A percentile compares a stretch with the other conserved stretches of the same genome.
These are phyloP conservation scores for Berkeleyomyces rouxiae DNA, from an alignment of 2,329 filamentous ascomycete species.

Conservation along the genomic window DNA sequence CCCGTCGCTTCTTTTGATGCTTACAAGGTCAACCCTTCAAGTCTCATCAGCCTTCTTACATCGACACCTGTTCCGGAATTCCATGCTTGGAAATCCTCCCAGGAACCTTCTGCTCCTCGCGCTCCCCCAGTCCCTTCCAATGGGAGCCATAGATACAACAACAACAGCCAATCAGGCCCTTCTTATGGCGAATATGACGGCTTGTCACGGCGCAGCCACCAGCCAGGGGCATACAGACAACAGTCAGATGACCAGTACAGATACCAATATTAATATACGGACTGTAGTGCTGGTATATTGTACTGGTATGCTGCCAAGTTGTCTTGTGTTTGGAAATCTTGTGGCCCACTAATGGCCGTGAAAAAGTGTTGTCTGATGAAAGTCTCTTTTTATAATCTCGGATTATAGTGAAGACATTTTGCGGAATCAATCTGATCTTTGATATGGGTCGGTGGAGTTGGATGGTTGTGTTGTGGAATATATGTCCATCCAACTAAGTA, in stretches of 20 bases:
- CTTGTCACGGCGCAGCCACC: slow-evolving; percentile 4
- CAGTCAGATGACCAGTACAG: slow-evolving; percentile 8
- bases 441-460: neutral
- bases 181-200: slow-evolving; percentile 22
- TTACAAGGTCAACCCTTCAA: slow-evolving; percentile 34
- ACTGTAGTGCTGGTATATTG: neutral
- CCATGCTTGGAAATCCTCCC: slow-evolving; percentile 32
- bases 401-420: neutral
- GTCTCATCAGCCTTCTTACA: slow-evolving; percentile 57
- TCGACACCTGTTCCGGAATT: slow-evolving; percentile 47
- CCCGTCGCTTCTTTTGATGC: slow-evolving; percentile 26
- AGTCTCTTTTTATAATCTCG: neutral
- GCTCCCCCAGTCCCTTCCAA: slow-evolving; percentile 22
- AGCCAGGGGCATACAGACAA: slow-evolving; percentile 3
- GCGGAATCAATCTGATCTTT: neutral
- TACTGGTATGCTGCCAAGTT: neutral
- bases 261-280: slow-evolving; percentile 3
- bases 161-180: slow-evolving; percentile 30
- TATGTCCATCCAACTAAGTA: neutral
- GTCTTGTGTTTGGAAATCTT: neutral
- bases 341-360: neutral
- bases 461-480: neutral
- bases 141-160: slow-evolving; percentile 29
- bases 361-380: neutral
- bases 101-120: slow-evolving; percentile 16